phyloP scores from a whole-genome alignment of 2,329 filamentous ascomycete species.

The Macrophomina tecta region DNA sequence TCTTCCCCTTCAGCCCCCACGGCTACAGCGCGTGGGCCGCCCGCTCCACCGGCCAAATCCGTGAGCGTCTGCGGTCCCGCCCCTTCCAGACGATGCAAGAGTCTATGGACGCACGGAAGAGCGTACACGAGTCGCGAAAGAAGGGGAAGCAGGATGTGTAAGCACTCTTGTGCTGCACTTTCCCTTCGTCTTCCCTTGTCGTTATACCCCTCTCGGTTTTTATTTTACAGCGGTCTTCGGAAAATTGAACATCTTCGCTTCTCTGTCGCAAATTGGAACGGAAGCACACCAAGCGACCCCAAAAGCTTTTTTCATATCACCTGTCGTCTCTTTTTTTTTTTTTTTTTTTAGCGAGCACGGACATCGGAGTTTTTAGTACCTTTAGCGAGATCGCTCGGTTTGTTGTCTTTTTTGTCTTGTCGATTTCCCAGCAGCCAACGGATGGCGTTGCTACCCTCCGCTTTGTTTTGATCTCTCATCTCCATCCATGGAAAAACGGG shows the following conservation, averaged over 20 bases:
- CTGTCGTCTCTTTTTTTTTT: conserved; percentile 2
- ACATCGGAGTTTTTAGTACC: conserved; percentile 11
- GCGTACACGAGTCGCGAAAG: conserved; percentile 18
- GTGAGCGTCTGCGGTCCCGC: conserved; percentile 20
- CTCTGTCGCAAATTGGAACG: conserved; percentile 21
- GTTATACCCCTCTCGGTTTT: background rate
- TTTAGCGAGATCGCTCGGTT: conserved; percentile 14
- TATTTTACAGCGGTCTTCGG: background rate
- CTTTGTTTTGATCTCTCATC: background rate
- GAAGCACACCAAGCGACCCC: background rate
- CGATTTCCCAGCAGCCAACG: background rate
- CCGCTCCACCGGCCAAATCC: conserved; percentile 22
- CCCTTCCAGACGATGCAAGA: conserved; percentile 31
- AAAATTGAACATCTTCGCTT: conserved; percentile 19
- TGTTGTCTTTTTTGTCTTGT: background rate
- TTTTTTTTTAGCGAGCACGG: conserved; percentile 26
- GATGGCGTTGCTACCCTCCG: background rate
- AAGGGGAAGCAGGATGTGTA: conserved; percentile 23
- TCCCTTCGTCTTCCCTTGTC: conserved; percentile 5
- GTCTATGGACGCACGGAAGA: conserved; percentile 33
- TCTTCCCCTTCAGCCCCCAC: conserved; percentile 61
- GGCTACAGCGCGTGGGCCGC: conserved; percentile 26
- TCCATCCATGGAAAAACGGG: background rate
- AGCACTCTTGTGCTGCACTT: background rate
- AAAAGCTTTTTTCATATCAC: background rate